phyloP scores from a whole-genome alignment of 495 filamentous ascomycete genomes.

The Hypoxylon fuscum region DNA sequence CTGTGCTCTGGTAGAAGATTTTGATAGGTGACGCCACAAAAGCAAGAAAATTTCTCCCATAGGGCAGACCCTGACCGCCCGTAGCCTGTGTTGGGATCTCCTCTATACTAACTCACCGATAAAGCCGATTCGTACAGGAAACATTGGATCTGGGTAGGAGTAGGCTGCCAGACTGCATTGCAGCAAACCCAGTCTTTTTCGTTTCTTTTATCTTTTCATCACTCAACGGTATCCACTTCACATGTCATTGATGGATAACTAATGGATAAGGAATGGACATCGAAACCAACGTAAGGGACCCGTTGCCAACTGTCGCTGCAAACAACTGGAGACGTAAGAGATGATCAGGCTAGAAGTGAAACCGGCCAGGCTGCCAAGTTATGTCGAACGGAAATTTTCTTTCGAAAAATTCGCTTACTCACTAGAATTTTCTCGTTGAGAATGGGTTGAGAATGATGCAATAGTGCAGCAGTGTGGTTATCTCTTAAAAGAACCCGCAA shows the following conservation, averaged over 20 bases:
- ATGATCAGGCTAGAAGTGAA: slow-evolving; percentile 35
- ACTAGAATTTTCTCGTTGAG: slow-evolving; percentile 20
- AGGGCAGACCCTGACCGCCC: slow-evolving; percentile 30
- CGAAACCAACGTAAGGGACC: slow-evolving; percentile 12
- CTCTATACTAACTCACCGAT: slow-evolving; percentile 24
- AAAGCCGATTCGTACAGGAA: slow-evolving; percentile 9
- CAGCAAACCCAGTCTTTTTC: slow-evolving; percentile 14
- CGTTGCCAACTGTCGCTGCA: slow-evolving; percentile 36
- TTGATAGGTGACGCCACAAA: slow-evolving; percentile 38
- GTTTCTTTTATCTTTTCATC: slow-evolving; percentile 19
- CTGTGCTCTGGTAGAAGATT: background rate
- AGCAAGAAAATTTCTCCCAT: slow-evolving; percentile 21
- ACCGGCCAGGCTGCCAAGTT: slow-evolving; percentile 20
- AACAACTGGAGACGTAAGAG: slow-evolving; percentile 35
- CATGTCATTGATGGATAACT: too few relatives aligned
- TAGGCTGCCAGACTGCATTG: slow-evolving; percentile 12
- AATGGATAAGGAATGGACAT: slow-evolving; percentile 20
- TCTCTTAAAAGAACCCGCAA: slow-evolving; percentile 8
- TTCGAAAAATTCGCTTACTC: slow-evolving; percentile 21
- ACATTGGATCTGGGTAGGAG: slow-evolving; percentile 10
- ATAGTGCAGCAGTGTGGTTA: slow-evolving; percentile 16
- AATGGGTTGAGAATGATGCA: slow-evolving; percentile 24
- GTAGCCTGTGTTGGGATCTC: slow-evolving; percentile 20
- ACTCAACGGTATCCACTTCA: slow-evolving; percentile 32
- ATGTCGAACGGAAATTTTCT: slow-evolving; percentile 26